These are phyloP conservation scores for Pichia sp. DNA, from an alignment of 1,139 yeast genomes.

Conservation along the genomic window DNA sequence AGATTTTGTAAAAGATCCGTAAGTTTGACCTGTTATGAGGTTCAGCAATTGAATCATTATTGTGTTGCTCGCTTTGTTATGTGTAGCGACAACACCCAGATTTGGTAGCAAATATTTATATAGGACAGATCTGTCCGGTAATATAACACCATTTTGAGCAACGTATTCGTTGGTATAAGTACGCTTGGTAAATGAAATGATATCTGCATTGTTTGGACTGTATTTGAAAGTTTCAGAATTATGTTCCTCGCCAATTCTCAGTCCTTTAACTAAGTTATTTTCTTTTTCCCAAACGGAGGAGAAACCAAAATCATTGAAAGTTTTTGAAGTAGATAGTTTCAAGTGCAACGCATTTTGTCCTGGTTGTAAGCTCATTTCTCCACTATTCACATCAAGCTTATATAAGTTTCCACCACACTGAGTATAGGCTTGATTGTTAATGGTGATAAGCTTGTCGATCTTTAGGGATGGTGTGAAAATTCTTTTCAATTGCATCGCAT, in stretches of 20 bases:
- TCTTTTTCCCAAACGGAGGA: no score
- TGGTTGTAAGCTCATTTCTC: no score
- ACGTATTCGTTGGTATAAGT: conserved; percentile 39
- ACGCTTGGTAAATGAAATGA: conserved; percentile 34
- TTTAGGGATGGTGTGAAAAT: no score
- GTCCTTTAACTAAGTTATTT: no score
- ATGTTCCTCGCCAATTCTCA: conserved; percentile 1
- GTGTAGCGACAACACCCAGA: conserved; percentile 48
- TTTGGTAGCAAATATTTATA: conserved; percentile 83
- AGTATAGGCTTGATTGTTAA: no score
- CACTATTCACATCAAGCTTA: no score
- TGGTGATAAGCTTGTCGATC: no score
- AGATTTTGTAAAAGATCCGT: conserved; percentile 28
- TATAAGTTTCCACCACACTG: no score
- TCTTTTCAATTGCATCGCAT: conserved; percentile 2
- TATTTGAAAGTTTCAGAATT: conserved; percentile 17
- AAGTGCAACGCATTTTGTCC: no score
- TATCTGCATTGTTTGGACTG: conserved; percentile 19
- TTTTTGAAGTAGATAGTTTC: no score
- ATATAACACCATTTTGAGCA: conserved; percentile 63
- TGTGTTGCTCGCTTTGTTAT: conserved; percentile 25
- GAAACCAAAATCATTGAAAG: no score
- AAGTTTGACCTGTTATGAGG: conserved; percentile 58
- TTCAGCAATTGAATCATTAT: conserved; percentile 54
- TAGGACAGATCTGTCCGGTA: conserved; percentile 66